A percentile compares a stretch with the other conserved stretches of the same genome.
These are phyloP conservation scores for Colletotrichum euphorbiae DNA, from an alignment of 2,329 filamentous ascomycete genomes.

Conservation along the genomic window DNA sequence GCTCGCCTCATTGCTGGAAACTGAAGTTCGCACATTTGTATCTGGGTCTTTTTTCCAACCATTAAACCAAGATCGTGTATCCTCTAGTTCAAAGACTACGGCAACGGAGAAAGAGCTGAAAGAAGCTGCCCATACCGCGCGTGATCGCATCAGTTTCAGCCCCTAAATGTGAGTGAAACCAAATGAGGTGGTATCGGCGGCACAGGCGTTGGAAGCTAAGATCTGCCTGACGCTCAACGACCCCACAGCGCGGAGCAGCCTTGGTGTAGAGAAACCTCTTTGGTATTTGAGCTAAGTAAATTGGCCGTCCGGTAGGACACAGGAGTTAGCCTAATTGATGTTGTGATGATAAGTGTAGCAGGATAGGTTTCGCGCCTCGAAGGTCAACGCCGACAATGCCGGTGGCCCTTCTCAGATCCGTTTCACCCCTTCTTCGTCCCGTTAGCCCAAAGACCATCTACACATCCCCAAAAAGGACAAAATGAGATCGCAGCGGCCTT, in stretches of 20 bases:
- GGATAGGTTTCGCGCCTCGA: constrained; percentile 23
- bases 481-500: constrained; percentile 45
- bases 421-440: constrained; percentile 4
- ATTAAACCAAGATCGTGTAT: neutral
- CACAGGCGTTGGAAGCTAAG: neutral
- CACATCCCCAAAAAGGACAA: constrained; percentile 26
- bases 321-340: constrained; percentile 31
- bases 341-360: constrained; percentile 29
- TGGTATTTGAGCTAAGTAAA: constrained; percentile 37
- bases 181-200: constrained; percentile 8
- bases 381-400: constrained; percentile 4
- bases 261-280: constrained; percentile 14
- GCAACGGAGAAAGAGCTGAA: constrained; percentile 1
- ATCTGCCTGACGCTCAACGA: neutral
- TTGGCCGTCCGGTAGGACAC: constrained; percentile 23
- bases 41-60: neutral
- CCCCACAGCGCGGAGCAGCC: neutral
- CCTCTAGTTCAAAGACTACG: neutral
- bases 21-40: too few relatives aligned
- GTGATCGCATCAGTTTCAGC: constrained; percentile 28
- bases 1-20: neutral
- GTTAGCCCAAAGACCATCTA: neutral
- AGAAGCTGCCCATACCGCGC: constrained; percentile 15
- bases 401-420: constrained; percentile 1
- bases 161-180: constrained; percentile 30